A percentile compares a stretch with the other conserved stretches of the same genome.
phyloP scores from a whole-genome alignment of 805 yeast genomes.

The Lipomyces spencermartinsiae region DNA sequence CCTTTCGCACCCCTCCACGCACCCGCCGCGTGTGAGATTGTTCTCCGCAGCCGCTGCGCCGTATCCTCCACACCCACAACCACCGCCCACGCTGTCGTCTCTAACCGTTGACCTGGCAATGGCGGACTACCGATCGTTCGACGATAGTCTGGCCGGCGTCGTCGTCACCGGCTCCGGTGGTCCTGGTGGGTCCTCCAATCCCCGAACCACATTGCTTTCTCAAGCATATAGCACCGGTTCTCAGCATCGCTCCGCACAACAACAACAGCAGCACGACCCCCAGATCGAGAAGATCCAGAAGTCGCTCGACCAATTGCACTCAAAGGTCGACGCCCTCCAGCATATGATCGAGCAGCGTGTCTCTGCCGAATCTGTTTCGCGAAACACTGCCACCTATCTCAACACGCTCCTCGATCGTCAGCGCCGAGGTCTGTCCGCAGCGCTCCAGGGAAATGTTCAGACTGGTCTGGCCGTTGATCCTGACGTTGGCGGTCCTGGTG shows the following conservation, averaged over 20 bases:
- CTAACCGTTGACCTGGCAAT: conserved; percentile 11
- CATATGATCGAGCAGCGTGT: conserved; percentile 35
- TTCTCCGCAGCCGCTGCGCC: neutral
- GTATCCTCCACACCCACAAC: neutral
- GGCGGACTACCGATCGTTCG: conserved; percentile 33
- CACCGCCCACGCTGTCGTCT: conserved; percentile 3
- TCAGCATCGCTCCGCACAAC: conserved; percentile 38
- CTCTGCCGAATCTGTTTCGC: conserved; percentile 14
- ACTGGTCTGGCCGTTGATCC: conserved; percentile 17
- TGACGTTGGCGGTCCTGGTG: conserved; percentile 18
- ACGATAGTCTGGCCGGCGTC: conserved; percentile 28
- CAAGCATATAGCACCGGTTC: conserved; percentile 16
- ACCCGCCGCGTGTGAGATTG: neutral
- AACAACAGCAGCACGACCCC: conserved; percentile 42
- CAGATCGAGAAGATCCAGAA: conserved; percentile 29
- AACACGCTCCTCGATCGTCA: conserved; percentile 16
- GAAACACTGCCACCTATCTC: conserved; percentile 18
- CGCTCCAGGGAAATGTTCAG: conserved; percentile 1
- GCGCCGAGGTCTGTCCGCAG: conserved; percentile 8
- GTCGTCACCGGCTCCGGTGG: conserved; percentile 19
- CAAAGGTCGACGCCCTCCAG: conserved; percentile 42
- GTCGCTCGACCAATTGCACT: conserved; percentile 43
- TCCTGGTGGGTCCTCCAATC: conserved; percentile 21
- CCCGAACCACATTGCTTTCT: conserved; percentile 11
- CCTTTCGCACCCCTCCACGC: neutral